Evolutionary conservation across 805 yeast species (phyloP).

Genomic region (Saturnispora ahearnii): DNA sequence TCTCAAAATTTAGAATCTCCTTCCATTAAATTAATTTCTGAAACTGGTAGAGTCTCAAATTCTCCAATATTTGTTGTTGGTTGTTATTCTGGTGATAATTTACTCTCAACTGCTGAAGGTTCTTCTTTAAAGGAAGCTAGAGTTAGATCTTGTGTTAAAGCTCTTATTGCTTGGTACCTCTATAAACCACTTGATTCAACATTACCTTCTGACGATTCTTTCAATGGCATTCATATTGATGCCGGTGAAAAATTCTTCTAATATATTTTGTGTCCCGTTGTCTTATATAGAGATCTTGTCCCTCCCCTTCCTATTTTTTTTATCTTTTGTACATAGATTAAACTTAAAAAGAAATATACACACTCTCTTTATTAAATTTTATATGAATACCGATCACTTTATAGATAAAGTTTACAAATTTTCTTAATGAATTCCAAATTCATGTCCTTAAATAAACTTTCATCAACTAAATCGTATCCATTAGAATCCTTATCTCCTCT

Average conservation of each 20-base stretch:
- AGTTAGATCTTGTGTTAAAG: conserved; percentile 83
- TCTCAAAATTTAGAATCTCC: conserved; percentile 70
- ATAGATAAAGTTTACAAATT: not conserved
- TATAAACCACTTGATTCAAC: conserved; percentile 66
- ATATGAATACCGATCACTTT: not conserved
- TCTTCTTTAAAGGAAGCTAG: conserved; percentile 84
- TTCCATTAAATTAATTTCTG: conserved; percentile 75
- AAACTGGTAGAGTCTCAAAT: conserved; percentile 80
- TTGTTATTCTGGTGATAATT: conserved; percentile 72
- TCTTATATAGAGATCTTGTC: not conserved
- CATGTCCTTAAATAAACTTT: conserved; percentile 6
- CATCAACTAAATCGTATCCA: conserved; percentile 12
- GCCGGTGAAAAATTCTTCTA: conserved; percentile 30
- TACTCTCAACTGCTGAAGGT: conserved; percentile 93
- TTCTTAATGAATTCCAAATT: not conserved
- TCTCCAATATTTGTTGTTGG: conserved; percentile 88
- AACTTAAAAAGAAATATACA: not conserved
- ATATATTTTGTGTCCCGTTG: not conserved
- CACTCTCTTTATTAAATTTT: not conserved
- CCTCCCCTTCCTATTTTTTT: not conserved
- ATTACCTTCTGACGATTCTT: conserved; percentile 50
- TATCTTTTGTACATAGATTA: conserved; percentile 2
- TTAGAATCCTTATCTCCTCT: conserved; percentile 1
- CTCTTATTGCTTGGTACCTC: conserved; percentile 85
- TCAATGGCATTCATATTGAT: conserved; percentile 30